Evolutionary conservation across 1,139 yeast species (phyloP).

Genomic region (Geotrichum candidum): DNA sequence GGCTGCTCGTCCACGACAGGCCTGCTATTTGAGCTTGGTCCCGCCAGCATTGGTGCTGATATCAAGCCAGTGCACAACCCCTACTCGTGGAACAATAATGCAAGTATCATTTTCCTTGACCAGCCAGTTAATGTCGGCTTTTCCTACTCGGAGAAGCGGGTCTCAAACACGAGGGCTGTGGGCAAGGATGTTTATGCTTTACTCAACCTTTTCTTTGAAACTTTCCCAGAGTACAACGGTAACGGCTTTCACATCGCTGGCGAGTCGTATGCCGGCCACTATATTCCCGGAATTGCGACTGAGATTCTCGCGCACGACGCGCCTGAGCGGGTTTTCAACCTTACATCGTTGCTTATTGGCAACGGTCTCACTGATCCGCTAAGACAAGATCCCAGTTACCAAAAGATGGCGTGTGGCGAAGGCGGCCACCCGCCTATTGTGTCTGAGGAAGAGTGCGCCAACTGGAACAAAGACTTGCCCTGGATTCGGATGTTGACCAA

Average conservation of each 20-base stretch:
- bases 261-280: conserved; percentile 98
- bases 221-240: conserved; percentile 64
- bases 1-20: conserved; percentile 70
- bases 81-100: conserved; percentile 58
- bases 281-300: conserved; percentile 52
- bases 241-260: conserved; percentile 55
- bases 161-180: conserved; percentile 55
- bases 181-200: conserved; percentile 80
- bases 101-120: conserved; percentile 60
- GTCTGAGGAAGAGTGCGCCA: conserved; percentile 70
- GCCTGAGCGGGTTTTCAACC: conserved; percentile 76
- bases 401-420: conserved; percentile 96
- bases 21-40: conserved; percentile 57
- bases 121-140: conserved; percentile 71
- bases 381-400: conserved; percentile 79
- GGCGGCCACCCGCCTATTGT: conserved; percentile 85
- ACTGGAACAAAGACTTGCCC: conserved; percentile 66
- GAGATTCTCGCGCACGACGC: conserved; percentile 34
- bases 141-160: conserved; percentile 52
- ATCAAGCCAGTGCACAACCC: conserved; percentile 61
- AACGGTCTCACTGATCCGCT: conserved; percentile 94
- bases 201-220: conserved; percentile 80
- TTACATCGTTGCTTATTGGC: conserved; percentile 86
- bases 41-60: conserved; percentile 48
- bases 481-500: conserved; percentile 77